Base-by-base conservation (phyloP, 352 stramenopile genomes). In the Pythium sp. region DNA sequence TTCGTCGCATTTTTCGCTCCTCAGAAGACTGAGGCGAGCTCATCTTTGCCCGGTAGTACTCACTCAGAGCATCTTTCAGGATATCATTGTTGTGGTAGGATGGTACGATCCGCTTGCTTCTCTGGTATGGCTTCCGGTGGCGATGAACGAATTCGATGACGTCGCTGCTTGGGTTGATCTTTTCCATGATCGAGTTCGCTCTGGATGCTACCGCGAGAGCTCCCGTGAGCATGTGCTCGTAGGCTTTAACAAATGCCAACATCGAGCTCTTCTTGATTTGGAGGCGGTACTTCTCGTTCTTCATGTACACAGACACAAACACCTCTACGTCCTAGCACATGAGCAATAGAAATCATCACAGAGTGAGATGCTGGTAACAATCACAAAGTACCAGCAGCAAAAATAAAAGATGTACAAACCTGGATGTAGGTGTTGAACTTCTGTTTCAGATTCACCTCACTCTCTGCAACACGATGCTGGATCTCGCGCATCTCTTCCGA, bases 261-360 rank as follows among this genome's bases (percentile, higher is more conserved):
- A 95, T 68, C 0, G 84, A 92, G 61, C 87, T 92, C 53, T 95
- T 95, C 43, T 84, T 73, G 60, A 93, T 87, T 70, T 95, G 85
- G 11, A 95, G 74, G 2, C 85, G 82, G 54, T 91, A 92, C 61
- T 93, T 93, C 62, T 95, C 87, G 64, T 95, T 95, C 71, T 93
- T 93, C 84, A 92, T 92, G 61, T 81, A 92, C 5, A 78, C 76
- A 3, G 85, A 93, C 28, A 93, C 82, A 61, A 89, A 81, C 7
- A 89, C 73, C 36, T 92, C 82, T 46, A 93, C 78, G 62, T 95
- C 84, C 87, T 95, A 55, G 7, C 41, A 47, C 8, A 65, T 11
- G 11, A 22, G 54, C 24, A 55, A 62, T 56, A 51, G n/a, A 51
- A 58, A 8, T n/a, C 36, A 36, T 43, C 34, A 67, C 5, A 34